phyloP scores from a whole-genome alignment of 805 yeast species.

The Pichia cabralensis region DNA sequence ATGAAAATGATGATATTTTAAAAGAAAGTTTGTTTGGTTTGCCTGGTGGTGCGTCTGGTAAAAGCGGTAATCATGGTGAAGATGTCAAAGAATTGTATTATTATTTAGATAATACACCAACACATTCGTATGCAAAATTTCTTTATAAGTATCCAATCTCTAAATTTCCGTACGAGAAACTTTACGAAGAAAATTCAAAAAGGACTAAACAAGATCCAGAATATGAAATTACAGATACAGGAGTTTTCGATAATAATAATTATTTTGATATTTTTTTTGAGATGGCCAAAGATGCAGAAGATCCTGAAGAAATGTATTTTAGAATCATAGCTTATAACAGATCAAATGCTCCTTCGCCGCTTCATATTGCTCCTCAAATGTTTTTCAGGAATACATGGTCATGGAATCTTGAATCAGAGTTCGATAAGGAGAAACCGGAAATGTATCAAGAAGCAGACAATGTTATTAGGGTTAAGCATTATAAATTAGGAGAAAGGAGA shows the following conservation, averaged over 20 bases:
- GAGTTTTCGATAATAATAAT: slow-evolving; percentile 54
- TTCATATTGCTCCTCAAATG: slow-evolving; percentile 78
- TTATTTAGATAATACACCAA: slow-evolving; percentile 84
- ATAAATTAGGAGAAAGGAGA: slow-evolving; percentile 57
- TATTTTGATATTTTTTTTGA: slow-evolving; percentile 87
- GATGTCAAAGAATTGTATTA: slow-evolving; percentile 83
- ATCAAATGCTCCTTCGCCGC: slow-evolving; percentile 74
- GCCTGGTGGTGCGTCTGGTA: slow-evolving; percentile 62
- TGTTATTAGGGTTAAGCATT: slow-evolving; percentile 52
- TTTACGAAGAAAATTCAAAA: slow-evolving; percentile 56
- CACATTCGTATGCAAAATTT: slow-evolving; percentile 87
- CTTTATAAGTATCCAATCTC: slow-evolving; percentile 87
- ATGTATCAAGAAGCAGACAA: slow-evolving; percentile 32
- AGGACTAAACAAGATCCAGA: slow-evolving; percentile 63
- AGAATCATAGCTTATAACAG: slow-evolving; percentile 84
- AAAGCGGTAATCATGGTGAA: slow-evolving; percentile 83
- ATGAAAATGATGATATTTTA: slow-evolving; percentile 73
- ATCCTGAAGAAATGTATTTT: slow-evolving; percentile 72
- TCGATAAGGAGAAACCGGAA: slow-evolving; percentile 40
- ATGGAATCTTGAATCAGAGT: slow-evolving; percentile 63
- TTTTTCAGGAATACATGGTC: slow-evolving; percentile 86
- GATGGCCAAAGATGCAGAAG: slow-evolving; percentile 76
- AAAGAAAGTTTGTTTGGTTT: slow-evolving; percentile 84
- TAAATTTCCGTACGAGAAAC: slow-evolving; percentile 70
- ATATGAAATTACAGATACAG: slow-evolving; percentile 78